These are phyloP conservation scores for Xylariaceae sp. DNA, from an alignment of 2,329 filamentous ascomycete species.

Conservation along the genomic window DNA sequence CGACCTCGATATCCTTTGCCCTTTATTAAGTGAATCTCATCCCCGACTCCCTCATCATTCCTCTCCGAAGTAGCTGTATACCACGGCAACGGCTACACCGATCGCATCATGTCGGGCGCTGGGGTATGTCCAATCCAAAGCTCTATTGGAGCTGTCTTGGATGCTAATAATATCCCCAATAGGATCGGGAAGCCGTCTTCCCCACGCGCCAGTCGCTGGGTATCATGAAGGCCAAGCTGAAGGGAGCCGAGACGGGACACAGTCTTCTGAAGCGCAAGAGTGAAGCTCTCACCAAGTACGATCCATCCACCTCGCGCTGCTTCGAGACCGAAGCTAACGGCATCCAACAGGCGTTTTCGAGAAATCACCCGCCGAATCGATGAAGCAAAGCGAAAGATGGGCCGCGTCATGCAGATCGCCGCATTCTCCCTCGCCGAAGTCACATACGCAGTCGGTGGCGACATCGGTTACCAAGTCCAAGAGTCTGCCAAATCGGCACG, in stretches of 20 bases:
- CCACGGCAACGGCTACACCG: background rate
- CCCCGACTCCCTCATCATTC: too few relatives aligned
- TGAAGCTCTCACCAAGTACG: slow-evolving; percentile 93
- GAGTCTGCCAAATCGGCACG: slow-evolving; percentile 91
- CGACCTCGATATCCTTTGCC: too few relatives aligned
- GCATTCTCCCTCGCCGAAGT: slow-evolving; percentile 97
- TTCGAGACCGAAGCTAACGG: background rate
- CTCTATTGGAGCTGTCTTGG: slow-evolving; percentile 3
- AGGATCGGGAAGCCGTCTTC: slow-evolving; percentile 96
- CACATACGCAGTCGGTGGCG: slow-evolving; percentile 91
- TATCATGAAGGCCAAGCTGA: slow-evolving; percentile 97
- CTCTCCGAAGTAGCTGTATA: too few relatives aligned
- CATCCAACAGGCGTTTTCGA: slow-evolving; percentile 70
- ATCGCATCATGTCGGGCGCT: slow-evolving; percentile 50
- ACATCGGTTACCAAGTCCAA: slow-evolving; percentile 95
- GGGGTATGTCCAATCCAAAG: slow-evolving; percentile 38
- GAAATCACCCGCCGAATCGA: slow-evolving; percentile 97
- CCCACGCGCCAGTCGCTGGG: slow-evolving; percentile 95
- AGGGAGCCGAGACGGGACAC: slow-evolving; percentile 87
- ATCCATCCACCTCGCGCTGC: slow-evolving; percentile 8
- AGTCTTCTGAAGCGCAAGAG: slow-evolving; percentile 96
- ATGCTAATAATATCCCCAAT: slow-evolving; percentile 15
- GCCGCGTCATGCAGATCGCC: slow-evolving; percentile 97
- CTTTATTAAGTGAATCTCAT: too few relatives aligned
- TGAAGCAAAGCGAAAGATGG: slow-evolving; percentile 99